Evolutionary conservation across 2,329 filamentous ascomycete genomes (phyloP), one percentile per base, ranked within the genome.

Genomic region (Beauveria sp.): DNA sequence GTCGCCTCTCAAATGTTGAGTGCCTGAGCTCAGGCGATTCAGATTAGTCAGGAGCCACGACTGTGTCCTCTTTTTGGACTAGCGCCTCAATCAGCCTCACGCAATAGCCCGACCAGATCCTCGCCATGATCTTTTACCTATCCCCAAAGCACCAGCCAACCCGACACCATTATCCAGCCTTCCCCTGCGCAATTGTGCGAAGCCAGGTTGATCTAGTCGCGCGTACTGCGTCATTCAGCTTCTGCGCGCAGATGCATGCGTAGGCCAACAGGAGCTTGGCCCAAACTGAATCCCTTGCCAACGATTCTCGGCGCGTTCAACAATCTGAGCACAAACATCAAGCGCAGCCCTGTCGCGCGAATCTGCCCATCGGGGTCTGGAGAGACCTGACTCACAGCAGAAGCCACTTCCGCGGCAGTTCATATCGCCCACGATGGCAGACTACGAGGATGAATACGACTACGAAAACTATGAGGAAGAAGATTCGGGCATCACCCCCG

Each of bases 401-500:
- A 50, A 38, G 20, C 20, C 7, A 20, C 45, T 56, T 30, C 24
- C 10, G 28, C 45, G 22, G 24, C 34, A 43, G 28, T 47, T 26
- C 8, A 16, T 45, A 5, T 30, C 24, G 43, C 45, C 59, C 70
- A 74, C 57, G 66, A 84, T 84, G 81, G 80, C 80, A 30, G 80
- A 81, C 63, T 83, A 85, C 74, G 81, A 83, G 60, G 78, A 81
- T 54, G 77, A 78, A 12, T 82, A 78, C 73, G 83, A 86, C 65
- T 90, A 91, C 72, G 87, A 88, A 64, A 84, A 86, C 65, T 89
- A 88, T 69, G 85, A 83, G 63, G 86, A 89, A 64, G 86, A 85
- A 42, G 84, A 87, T 64, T 78, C 82, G 63, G 80, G 80, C 68
- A 96, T 98, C 78, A 96, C 93, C 28, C 91, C 93, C 64, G 95